These are phyloP conservation scores for Dendrothele bispora DNA, from an alignment of 768 basidiomycete genomes.

Conservation along the genomic window DNA sequence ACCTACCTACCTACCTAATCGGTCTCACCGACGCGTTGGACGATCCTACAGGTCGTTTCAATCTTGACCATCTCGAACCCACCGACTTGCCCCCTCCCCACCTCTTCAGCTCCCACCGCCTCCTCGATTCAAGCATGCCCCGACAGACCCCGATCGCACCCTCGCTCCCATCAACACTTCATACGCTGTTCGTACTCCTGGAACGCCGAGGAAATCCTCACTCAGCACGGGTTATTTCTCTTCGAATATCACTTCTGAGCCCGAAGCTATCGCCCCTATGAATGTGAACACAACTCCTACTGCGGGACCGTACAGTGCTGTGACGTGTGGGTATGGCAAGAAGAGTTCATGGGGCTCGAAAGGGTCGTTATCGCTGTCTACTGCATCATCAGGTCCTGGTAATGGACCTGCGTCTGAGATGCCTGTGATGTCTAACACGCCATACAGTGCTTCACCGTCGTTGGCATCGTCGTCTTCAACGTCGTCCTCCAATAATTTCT, in stretches of 20 bases:
- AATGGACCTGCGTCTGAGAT: too few relatives aligned
- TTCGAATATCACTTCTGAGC: constrained; percentile 19
- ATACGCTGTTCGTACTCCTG: neutral
- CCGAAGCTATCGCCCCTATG: constrained; percentile 19
- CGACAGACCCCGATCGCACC: constrained; percentile 12
- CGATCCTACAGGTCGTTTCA: constrained; percentile 64
- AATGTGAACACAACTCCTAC: too few relatives aligned
- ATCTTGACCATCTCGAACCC: constrained; percentile 23
- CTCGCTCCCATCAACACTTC: neutral
- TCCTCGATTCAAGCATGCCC: constrained; percentile 1
- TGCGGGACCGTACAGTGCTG: too few relatives aligned
- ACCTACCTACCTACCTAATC: constrained; percentile 73
- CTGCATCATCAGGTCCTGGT: too few relatives aligned
- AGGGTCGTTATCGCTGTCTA: too few relatives aligned
- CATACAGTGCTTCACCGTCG: too few relatives aligned
- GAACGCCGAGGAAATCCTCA: too few relatives aligned
- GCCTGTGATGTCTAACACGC: too few relatives aligned
- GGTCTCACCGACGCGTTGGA: constrained; percentile 41
- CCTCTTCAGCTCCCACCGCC: constrained; percentile 7
- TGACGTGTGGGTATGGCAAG: too few relatives aligned
- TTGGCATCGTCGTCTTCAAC: too few relatives aligned
- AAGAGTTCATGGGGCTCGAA: too few relatives aligned
- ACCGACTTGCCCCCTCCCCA: neutral
- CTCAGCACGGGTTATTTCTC: constrained; percentile 18
- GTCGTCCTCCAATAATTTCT: too few relatives aligned